Conservation (phyloP, 108 stramenopile genomes). For the Stephanodiscus minutulus region DNA sequence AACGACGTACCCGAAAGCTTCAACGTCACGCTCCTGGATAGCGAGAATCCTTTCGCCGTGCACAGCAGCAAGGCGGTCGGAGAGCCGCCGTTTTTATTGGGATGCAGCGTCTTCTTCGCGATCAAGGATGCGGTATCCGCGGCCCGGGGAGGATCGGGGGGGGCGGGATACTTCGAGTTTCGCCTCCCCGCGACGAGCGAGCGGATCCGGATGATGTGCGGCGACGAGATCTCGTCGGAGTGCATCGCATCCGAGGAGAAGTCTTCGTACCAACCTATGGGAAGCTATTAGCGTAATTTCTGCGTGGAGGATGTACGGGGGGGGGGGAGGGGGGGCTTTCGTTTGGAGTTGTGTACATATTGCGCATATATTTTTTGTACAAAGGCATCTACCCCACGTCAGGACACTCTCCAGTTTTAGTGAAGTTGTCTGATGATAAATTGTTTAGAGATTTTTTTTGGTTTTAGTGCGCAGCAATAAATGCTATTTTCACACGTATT, state of each 20-base stretch:
- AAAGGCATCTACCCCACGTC: no score
- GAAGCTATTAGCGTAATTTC: slow-evolving; percentile 25
- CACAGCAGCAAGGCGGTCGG: slow-evolving; percentile 96
- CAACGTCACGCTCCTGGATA: slow-evolving; percentile 85
- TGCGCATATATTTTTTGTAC: no score
- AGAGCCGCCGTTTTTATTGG: slow-evolving; percentile 94
- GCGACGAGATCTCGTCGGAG: slow-evolving; percentile 63
- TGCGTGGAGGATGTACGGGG: not conserved
- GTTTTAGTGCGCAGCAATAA: no score
- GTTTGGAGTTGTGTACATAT: no score
- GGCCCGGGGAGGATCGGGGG: slow-evolving; percentile 56
- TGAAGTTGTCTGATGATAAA: no score
- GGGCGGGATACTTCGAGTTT: slow-evolving; percentile 76
- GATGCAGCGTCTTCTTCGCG: slow-evolving; percentile 88
- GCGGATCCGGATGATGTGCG: slow-evolving; percentile 74
- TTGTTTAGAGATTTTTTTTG: no score
- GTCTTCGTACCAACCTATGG: slow-evolving; percentile 42
- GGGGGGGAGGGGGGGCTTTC: no score
- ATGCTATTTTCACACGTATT: no score
- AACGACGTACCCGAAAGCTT: slow-evolving; percentile 93
- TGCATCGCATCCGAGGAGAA: slow-evolving; percentile 32
- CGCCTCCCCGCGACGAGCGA: slow-evolving; percentile 90
- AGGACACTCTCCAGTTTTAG: no score
- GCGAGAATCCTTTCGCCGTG: slow-evolving; percentile 90
- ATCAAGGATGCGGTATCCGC: slow-evolving; percentile 89